Evolutionary conservation across 2,329 filamentous ascomycete genomes (phyloP).

Genomic region (Basipetospora sp.): DNA sequence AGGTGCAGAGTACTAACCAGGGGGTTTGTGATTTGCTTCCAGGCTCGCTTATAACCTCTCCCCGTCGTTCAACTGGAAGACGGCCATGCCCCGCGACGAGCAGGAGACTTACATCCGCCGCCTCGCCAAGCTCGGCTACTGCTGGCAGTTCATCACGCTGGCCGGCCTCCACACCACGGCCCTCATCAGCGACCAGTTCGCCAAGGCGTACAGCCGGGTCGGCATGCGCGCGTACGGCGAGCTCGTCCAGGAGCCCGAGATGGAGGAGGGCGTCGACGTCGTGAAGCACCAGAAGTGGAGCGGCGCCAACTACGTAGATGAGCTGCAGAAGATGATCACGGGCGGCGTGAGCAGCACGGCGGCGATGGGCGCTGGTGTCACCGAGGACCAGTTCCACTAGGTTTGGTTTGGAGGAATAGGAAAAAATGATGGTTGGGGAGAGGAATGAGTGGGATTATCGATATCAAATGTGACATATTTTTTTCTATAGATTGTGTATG

Average conservation of each 20-base stretch:
- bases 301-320: slow-evolving; percentile 87
- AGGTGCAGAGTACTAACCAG: slow-evolving; percentile 8
- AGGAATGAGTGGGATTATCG: too few species aligned
- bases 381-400: slow-evolving; percentile 83
- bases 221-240: slow-evolving; percentile 97
- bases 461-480: too few species aligned
- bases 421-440: too few species aligned
- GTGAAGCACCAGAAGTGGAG: slow-evolving; percentile 99
- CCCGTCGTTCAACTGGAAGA: slow-evolving; percentile 99
- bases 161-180: slow-evolving; percentile 92
- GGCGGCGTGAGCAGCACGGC: slow-evolving; percentile 83
- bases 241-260: slow-evolving; percentile 94
- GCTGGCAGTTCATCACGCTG: slow-evolving; percentile 99
- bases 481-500: background rate
- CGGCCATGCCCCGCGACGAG: slow-evolving; percentile 78
- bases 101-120: slow-evolving; percentile 96
- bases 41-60: slow-evolving; percentile 96
- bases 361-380: slow-evolving; percentile 95
- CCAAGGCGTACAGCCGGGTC: slow-evolving; percentile 60
- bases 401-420: background rate
- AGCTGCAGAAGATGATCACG: slow-evolving; percentile 90
- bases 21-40: slow-evolving; percentile 6
- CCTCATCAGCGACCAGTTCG: slow-evolving; percentile 79
- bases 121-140: slow-evolving; percentile 77
- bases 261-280: slow-evolving; percentile 77